Conservation (phyloP, 345 rosid genomes). For the Cardiospermum halicacabum region DNA sequence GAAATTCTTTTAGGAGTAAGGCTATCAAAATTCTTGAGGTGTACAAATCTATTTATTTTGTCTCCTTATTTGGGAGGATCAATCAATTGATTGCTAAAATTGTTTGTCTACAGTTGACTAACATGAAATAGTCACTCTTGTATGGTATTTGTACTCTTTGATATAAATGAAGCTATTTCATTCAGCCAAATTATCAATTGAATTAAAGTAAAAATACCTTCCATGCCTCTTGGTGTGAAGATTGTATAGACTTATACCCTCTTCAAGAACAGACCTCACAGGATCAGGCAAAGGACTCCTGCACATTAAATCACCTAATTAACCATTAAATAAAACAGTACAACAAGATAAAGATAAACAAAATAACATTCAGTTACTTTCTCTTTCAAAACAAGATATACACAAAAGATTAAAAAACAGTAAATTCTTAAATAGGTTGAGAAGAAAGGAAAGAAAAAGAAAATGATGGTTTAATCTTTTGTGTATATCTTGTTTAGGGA, state of each 20-base stretch:
- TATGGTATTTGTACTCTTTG: no score
- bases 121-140: no score
- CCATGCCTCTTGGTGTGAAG: constrained; percentile 73
- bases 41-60: no score
- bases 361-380: background rate
- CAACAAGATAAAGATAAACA: background rate
- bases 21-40: no score
- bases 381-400: background rate
- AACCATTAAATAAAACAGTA: background rate
- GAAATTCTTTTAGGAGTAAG: no score
- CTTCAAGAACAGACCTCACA: constrained; percentile 62
- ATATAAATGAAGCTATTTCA: no score
- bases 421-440: background rate
- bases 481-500: no score
- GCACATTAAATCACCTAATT: constrained; percentile 17
- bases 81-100: no score
- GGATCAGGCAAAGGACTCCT: constrained; percentile 76
- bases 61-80: no score
- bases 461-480: no score
- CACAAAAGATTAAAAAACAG: background rate
- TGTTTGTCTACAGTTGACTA: no score
- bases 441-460: background rate
- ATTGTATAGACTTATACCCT: constrained; percentile 74
- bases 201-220: constrained; percentile 38
- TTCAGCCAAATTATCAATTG: no score